A percentile compares a stretch with the other conserved stretches of the same genome.
Evolutionary conservation across 495 filamentous ascomycete genomes (phyloP).

Genomic region (Aspergillus olivimuriae): DNA sequence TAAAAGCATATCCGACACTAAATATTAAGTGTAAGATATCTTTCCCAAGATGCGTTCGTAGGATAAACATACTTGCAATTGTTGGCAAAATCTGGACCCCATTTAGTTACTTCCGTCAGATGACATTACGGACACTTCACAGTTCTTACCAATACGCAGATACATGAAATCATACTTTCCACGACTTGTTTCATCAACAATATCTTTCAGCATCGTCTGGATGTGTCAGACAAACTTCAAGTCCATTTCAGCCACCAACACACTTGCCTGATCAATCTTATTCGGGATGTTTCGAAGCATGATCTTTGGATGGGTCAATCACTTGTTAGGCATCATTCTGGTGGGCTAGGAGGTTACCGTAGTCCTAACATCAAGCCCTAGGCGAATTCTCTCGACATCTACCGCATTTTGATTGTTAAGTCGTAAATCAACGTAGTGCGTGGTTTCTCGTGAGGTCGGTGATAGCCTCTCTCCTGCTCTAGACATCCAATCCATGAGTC

Average conservation of each 20-base stretch:
- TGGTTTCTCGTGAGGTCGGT: conserved; percentile 16
- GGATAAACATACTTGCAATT: conserved; percentile 83
- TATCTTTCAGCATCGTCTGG: conserved; percentile 60
- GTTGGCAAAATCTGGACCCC: conserved; percentile 63
- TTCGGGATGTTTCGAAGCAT: conserved; percentile 97
- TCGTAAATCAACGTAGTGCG: conserved; percentile 22
- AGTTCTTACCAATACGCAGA: conserved; percentile 75
- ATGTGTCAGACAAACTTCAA: too few relatives aligned
- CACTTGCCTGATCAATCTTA: conserved; percentile 67
- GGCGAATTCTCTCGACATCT: conserved; percentile 57
- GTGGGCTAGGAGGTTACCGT: conserved; percentile 48
- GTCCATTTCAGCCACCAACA: too few relatives aligned
- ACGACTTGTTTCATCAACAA: conserved; percentile 71
- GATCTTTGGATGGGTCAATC: conserved; percentile 49
- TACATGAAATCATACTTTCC: conserved; percentile 94
- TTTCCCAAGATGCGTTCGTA: too few relatives aligned
- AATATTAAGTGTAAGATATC: conserved; percentile 22
- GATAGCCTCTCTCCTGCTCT: conserved; percentile 16
- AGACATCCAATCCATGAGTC: conserved; percentile 27
- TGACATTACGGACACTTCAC: background rate
- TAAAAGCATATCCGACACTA: conserved; percentile 96
- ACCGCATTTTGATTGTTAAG: conserved; percentile 56
- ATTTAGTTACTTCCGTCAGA: background rate
- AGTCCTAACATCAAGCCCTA: conserved; percentile 64
- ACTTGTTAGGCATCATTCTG: conserved; percentile 5